Percentiles rank a stretch among this genome's conserved stretches.
These are phyloP conservation scores for Bremia lactucae DNA, from an alignment of 352 stramenopile species.

Conservation along the genomic window DNA sequence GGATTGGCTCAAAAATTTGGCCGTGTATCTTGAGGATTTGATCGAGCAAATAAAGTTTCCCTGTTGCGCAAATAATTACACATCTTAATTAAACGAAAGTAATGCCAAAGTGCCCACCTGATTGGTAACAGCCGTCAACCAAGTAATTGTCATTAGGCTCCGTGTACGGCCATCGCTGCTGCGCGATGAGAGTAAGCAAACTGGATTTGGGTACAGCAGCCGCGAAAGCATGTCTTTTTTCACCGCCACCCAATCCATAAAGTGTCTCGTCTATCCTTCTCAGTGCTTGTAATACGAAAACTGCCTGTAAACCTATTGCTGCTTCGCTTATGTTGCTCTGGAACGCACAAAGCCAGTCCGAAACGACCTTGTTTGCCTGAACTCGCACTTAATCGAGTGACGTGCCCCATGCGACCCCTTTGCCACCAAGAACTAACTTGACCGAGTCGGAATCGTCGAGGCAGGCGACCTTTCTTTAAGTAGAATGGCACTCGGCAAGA, in stretches of 20 bases:
- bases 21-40: slow-evolving; percentile 58
- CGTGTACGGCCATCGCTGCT: slow-evolving; percentile 11
- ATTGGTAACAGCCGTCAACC: slow-evolving; percentile 84
- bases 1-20: slow-evolving; percentile 35
- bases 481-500: slow-evolving; percentile 26
- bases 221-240: slow-evolving; percentile 65
- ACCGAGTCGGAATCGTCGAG: not conserved
- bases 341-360: slow-evolving; percentile 1
- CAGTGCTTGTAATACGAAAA: not conserved
- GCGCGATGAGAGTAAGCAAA: slow-evolving; percentile 54
- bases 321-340: too few species aligned
- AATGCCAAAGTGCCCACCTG: slow-evolving; percentile 26
- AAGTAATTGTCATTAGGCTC: slow-evolving; percentile 80
- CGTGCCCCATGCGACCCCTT: slow-evolving; percentile 7
- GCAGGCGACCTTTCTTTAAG: not conserved
- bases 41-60: slow-evolving; percentile 50
- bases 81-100: too few species aligned
- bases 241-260: slow-evolving; percentile 34
- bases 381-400: slow-evolving; percentile 13
- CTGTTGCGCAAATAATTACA: too few species aligned
- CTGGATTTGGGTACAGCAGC: slow-evolving; percentile 73
- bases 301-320: too few species aligned
- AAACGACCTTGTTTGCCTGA: slow-evolving; percentile 9
- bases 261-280: not conserved
- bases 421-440: slow-evolving; percentile 7